Evolutionary conservation across 2,329 filamentous ascomycete genomes (phyloP), one percentile per base, ranked within the genome.

Genomic region (Seiridium unicorne): DNA sequence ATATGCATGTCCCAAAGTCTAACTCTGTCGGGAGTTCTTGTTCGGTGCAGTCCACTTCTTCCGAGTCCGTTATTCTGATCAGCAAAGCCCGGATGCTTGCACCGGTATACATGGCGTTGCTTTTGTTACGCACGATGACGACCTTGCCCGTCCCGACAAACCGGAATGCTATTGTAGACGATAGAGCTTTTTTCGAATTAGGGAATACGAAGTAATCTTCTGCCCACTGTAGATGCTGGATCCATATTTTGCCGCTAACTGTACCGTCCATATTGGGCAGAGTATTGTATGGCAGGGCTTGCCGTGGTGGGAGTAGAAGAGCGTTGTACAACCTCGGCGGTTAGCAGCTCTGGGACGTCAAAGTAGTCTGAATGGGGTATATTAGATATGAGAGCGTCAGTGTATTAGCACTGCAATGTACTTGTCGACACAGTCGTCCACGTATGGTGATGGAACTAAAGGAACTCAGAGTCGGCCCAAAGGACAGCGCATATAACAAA

Each of bases 11-110:
- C 44, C 42, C 40, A 31, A 57, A 44, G 31, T 48, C 54, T 11
- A 57, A 11, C 31, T 47, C 44, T 3, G 40, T 35, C 54, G 31
- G 32, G 1, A 47, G 18, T 5, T 13, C 13, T 1, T 47, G 2
- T 1, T 26, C 54, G 36, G 36, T 9, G 11, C 31, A 5, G 32
- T 46, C 38, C 3, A 57, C 10, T 13, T 57, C 40, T 1, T 42
- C 42, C 44, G 54, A 55, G 53, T 55, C 53, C n/a, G 44, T 47
- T 11, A 57, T 47, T 13, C 54, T 18, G n/a, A 57, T 57, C 40
- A 57, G 31, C 3, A 57, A 38, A n/a, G 54, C 54, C 42, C 54
- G 54, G 0, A 57, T 48, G 44, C 54, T 57, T 3, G 54, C 44
- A 13, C 54, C 54, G 5, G 54, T 57, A 32, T 57, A 57, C 26